phyloP scores from a whole-genome alignment of 2,329 filamentous ascomycete species.

The Penicillium rolfsii region DNA sequence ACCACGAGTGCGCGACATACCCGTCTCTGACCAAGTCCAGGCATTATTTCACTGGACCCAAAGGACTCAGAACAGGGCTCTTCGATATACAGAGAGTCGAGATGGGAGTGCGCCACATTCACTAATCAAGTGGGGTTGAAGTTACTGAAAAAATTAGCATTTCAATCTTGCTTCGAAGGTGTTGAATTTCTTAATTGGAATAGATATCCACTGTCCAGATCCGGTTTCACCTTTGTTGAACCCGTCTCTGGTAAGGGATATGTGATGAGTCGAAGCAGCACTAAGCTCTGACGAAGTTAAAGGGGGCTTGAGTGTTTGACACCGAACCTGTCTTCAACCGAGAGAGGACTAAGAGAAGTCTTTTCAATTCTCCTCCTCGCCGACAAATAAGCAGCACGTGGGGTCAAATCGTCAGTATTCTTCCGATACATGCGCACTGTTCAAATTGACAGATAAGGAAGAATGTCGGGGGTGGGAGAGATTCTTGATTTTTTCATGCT shows the following conservation, averaged over 20 bases:
- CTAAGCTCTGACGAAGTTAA: neutral
- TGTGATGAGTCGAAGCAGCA: neutral
- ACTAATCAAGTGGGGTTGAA: neutral
- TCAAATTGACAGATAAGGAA: neutral
- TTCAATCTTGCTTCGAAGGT: neutral
- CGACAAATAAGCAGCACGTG: too few species aligned
- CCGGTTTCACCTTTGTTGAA: slow-evolving; percentile 12
- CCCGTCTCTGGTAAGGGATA: neutral
- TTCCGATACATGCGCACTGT: neutral
- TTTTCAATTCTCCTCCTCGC: neutral
- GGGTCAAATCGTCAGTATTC: neutral
- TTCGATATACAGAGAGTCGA: neutral
- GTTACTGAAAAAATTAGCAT: neutral
- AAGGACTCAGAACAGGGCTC: neutral
- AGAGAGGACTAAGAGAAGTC: neutral
- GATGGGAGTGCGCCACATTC: neutral
- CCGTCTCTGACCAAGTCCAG: neutral
- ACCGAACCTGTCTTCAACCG: neutral
- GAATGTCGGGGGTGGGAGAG: neutral
- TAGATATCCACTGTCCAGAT: slow-evolving; percentile 10
- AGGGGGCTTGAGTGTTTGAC: neutral
- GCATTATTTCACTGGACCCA: neutral
- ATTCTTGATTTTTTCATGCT: neutral
- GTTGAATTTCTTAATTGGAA: slow-evolving; percentile 1
- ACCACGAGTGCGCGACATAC: neutral